phyloP scores from a whole-genome alignment of 1,284 basidiomycete genomes.

The Golubevia pallescens region DNA sequence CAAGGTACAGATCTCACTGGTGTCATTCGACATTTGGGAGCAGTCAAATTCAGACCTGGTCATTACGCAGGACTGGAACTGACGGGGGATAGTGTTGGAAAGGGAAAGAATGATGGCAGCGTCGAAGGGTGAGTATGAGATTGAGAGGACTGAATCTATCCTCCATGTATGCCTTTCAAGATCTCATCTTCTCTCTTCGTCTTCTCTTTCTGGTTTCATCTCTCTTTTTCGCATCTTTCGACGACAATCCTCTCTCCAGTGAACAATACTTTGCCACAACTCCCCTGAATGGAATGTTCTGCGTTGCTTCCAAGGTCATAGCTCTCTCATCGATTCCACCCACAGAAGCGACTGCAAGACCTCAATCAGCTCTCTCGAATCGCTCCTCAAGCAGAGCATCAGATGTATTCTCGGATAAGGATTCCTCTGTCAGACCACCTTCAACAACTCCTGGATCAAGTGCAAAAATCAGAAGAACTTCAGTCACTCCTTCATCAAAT shows the following conservation, averaged over 20 bases:
- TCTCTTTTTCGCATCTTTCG: too few species aligned
- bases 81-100: conserved; percentile 69
- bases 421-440: background rate
- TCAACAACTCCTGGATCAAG: background rate
- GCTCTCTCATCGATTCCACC: conserved; percentile 29
- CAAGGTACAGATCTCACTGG: conserved; percentile 42
- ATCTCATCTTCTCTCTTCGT: too few species aligned
- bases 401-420: background rate
- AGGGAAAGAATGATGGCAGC: conserved; percentile 92
- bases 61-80: conserved; percentile 58
- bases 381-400: background rate
- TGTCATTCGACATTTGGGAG: conserved; percentile 52
- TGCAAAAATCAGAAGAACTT: background rate
- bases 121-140: conserved; percentile 86
- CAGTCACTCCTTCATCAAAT: background rate
- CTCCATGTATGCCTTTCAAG: too few species aligned
- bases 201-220: too few species aligned
- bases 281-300: conserved; percentile 54
- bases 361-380: conserved; percentile 45
- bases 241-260: too few species aligned
- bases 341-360: conserved; percentile 49
- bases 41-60: conserved; percentile 43
- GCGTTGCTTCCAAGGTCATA: conserved; percentile 39
- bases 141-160: too few species aligned
- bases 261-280: conserved; percentile 61